Base-by-base conservation (phyloP, 2,329 filamentous ascomycete genomes). In the Zasmidium angulare region DNA sequence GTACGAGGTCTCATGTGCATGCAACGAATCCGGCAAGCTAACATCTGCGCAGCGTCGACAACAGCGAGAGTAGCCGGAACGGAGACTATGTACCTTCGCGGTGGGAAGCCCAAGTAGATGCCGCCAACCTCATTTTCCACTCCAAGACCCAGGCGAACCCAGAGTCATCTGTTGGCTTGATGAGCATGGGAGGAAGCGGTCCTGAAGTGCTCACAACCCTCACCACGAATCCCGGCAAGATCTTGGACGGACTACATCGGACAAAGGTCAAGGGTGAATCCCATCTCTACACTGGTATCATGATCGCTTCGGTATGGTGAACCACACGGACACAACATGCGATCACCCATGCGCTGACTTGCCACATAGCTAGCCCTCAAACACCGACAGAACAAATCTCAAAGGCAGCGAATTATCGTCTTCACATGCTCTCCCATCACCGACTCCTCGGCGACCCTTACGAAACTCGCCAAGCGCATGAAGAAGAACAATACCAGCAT, bases 1-100 rank as follows among this genome's bases (percentile, higher is more conserved):
- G 84, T 82, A 74, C 65, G 24, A 29, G 40, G 52, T 56, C 57
- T 63, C 54, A 55, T 49, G 48, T 52, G 53, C 58, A 50, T 58
- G n/a, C 36, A 12, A 23, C 17, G 24, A 11, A n/a, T 26, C 21
- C 54, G 67, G 74, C 59, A 24, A 48, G 63, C 61, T 67, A 21
- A 66, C 59, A 49, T 66, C 60, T 61, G 69, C 10, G 20, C 51
- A 88, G 86, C 76, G 91, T 98, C 73, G 95, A 99, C 85, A 99
- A 98, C 84, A 97, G 93, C 82, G 95, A 99, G 82, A 93, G 90
- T 81, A 96, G 91, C 82, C 88, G 95, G 75, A 99, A 99, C 79
- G 95, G 96, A 74, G 95, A 99, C 77, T 89, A 89, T 74, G 81
- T 87, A 73, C 93, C 95, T 60, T 96, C 93, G 68, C 87, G 95